A percentile compares a stretch with the other conserved stretches of the same genome.
phyloP scores from a whole-genome alignment of 2,329 filamentous ascomycete species.

The Cladobotryum mycophilum region DNA sequence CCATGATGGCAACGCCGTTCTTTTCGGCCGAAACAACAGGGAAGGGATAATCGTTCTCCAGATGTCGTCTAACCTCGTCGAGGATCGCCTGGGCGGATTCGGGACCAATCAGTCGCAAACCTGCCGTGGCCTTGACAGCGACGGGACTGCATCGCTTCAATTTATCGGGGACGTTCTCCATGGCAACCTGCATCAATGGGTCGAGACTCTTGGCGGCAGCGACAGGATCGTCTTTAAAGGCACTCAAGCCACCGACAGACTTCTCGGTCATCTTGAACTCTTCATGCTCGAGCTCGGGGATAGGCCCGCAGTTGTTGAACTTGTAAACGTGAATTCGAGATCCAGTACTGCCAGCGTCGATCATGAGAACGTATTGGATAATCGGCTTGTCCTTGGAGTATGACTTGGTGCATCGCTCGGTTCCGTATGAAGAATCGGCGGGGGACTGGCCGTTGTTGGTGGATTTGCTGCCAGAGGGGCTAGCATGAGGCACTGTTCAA shows the following conservation, averaged over 20 bases:
- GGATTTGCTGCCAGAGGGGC: conserved; percentile 12
- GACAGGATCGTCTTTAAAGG: conserved; percentile 79
- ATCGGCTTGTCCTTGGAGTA: conserved; percentile 85
- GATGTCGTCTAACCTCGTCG: conserved; percentile 70
- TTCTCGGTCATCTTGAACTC: conserved; percentile 91
- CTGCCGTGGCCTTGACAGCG: conserved; percentile 96
- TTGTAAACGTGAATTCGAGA: conserved; percentile 98
- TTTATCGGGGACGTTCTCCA: conserved; percentile 77
- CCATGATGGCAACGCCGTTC: conserved; percentile 92
- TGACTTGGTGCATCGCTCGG: conserved; percentile 74
- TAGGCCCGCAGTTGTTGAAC: conserved; percentile 96
- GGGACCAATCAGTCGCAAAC: conserved; percentile 76
- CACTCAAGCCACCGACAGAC: conserved; percentile 75
- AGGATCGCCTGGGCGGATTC: conserved; percentile 81
- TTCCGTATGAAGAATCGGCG: conserved; percentile 56
- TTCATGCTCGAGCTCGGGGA: conserved; percentile 90
- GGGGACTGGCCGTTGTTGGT: conserved; percentile 44
- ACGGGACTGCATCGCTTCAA: conserved; percentile 89
- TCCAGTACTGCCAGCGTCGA: conserved; percentile 95
- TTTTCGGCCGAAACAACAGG: conserved; percentile 82
- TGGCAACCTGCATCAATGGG: conserved; percentile 75
- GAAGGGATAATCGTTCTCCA: conserved; percentile 91
- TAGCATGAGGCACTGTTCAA: conserved; percentile 14
- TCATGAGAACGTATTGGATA: conserved; percentile 97
- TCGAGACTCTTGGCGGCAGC: conserved; percentile 88